phyloP scores from a whole-genome alignment of 208 protist genomes.

The Herpetomonas samuelpessoai region DNA sequence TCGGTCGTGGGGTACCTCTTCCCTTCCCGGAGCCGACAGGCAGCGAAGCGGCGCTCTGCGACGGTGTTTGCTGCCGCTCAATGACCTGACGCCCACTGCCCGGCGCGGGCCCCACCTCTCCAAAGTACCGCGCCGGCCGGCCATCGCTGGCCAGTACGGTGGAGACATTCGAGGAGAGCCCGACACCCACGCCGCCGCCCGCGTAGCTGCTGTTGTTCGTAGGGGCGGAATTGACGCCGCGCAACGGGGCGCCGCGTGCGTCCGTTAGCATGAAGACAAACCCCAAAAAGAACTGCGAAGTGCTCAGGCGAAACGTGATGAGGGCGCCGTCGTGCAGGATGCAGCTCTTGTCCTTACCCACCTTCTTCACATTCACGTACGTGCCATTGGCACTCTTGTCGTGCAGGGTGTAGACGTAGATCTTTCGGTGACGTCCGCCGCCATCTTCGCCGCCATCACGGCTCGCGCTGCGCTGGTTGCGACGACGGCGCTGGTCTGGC shows the following conservation, averaged over 20 bases:
- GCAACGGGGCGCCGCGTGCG: slow-evolving; percentile 53
- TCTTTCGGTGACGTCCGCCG: neutral
- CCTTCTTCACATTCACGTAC: slow-evolving; percentile 86
- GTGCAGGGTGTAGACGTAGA: slow-evolving; percentile 39
- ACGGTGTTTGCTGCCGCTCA: neutral
- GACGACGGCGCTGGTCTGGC: slow-evolving; percentile 10
- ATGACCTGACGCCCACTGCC: slow-evolving; percentile 10
- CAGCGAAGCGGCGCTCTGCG: neutral
- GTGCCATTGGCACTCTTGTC: slow-evolving; percentile 87
- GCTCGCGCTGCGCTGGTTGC: slow-evolving; percentile 10
- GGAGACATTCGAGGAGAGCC: neutral
- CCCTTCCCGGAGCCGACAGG: slow-evolving; percentile 9
- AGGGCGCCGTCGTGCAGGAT: slow-evolving; percentile 68
- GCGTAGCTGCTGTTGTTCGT: slow-evolving; percentile 4
- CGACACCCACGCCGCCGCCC: too few species aligned
- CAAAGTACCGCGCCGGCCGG: neutral
- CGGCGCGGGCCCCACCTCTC: neutral
- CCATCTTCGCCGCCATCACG: neutral
- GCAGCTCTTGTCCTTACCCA: slow-evolving; percentile 74
- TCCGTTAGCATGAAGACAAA: slow-evolving; percentile 84
- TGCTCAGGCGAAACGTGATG: slow-evolving; percentile 84
- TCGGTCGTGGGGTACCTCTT: slow-evolving; percentile 27
- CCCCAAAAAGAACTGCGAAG: slow-evolving; percentile 82
- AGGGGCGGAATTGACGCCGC: slow-evolving; percentile 12
- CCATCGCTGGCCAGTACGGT: too few species aligned